phyloP scores from a whole-genome alignment of 352 stramenopile genomes.

The Pythium graminicola region DNA sequence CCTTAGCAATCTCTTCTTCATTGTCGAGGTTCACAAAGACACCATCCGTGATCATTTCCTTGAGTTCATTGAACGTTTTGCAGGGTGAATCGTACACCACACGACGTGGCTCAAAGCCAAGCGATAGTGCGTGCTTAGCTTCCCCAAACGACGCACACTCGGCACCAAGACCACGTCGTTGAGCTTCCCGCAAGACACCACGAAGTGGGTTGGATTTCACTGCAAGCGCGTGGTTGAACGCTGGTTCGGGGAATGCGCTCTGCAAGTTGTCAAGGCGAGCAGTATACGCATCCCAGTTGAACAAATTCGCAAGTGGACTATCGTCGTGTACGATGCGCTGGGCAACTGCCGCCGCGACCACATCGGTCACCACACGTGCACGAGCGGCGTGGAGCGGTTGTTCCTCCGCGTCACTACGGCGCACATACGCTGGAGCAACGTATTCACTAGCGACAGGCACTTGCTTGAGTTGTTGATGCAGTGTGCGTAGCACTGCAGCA shows the following conservation, averaged over 20 bases:
- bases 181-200: constrained; percentile 49
- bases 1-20: constrained; percentile 82
- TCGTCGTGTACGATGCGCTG: constrained; percentile 51
- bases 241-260: constrained; percentile 43
- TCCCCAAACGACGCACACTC: constrained; percentile 81
- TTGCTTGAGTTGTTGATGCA: constrained; percentile 14
- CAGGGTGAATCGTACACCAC: constrained; percentile 91
- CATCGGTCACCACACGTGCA: constrained; percentile 25
- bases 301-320: constrained; percentile 54
- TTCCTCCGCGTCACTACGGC: constrained; percentile 32
- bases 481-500: constrained; percentile 13
- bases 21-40: constrained; percentile 92
- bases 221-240: constrained; percentile 70
- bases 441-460: constrained; percentile 23
- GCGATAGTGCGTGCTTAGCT: constrained; percentile 69
- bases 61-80: constrained; percentile 85
- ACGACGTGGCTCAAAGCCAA: constrained; percentile 58
- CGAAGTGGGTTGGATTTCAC: constrained; percentile 80
- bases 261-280: constrained; percentile 49
- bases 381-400: constrained; percentile 30
- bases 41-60: constrained; percentile 63
- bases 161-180: constrained; percentile 47
- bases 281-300: constrained; percentile 58
- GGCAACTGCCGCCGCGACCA: constrained; percentile 43
- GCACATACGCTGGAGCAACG: constrained; percentile 38